A percentile compares a stretch with the other conserved stretches of the same genome.
Evolutionary conservation across 345 rosid genomes (phyloP).

Genomic region (Luvunga scandens): DNA sequence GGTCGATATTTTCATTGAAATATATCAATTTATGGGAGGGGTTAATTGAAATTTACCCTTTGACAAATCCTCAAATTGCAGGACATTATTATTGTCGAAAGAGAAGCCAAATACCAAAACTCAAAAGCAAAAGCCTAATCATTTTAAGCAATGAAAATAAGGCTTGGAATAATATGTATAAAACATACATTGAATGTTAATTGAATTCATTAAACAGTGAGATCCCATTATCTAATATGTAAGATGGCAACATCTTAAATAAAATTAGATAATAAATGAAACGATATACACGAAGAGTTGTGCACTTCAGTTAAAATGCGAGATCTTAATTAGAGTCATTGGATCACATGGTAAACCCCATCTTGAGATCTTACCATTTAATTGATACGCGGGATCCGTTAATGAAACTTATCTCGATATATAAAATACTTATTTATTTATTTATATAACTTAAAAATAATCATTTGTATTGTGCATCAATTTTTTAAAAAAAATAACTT

Average conservation of each 20-base stretch:
- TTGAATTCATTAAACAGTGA: not conserved
- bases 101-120: not conserved
- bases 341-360: too few relatives aligned
- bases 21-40: too few relatives aligned
- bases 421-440: too few relatives aligned
- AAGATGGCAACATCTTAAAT: not conserved
- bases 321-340: too few relatives aligned
- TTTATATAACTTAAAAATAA: not conserved
- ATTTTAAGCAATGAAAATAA: not conserved
- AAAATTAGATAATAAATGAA: not conserved
- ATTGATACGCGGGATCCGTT: too few relatives aligned
- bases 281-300: not conserved
- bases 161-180: not conserved
- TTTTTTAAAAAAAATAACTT: not conserved
- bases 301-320: too few relatives aligned
- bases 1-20: too few relatives aligned
- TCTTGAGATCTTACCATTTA: too few relatives aligned
- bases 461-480: not conserved
- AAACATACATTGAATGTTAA: not conserved
- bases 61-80: too few relatives aligned
- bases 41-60: not conserved
- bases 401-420: too few relatives aligned
- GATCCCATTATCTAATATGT: too few relatives aligned
- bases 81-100: not conserved
- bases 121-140: not conserved